Evolutionary conservation across 768 basidiomycete genomes (phyloP).

Genomic region (Sistotremastrum niveocremeum): DNA sequence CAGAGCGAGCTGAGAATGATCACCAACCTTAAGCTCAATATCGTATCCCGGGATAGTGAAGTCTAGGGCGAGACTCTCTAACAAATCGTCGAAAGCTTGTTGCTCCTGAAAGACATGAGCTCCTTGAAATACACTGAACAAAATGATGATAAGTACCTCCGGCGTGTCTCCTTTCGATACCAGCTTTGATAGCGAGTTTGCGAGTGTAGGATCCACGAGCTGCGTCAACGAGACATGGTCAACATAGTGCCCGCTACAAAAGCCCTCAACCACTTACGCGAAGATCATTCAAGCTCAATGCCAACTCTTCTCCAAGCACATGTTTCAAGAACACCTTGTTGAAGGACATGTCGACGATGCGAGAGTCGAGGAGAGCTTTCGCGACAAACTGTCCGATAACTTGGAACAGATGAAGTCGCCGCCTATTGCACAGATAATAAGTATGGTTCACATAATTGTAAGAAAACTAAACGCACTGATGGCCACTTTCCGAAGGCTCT

Average conservation of each 20-base stretch:
- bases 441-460: conserved; percentile 2
- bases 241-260: neutral
- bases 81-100: conserved; percentile 22
- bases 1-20: neutral
- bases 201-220: conserved; percentile 77
- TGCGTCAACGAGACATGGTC: conserved; percentile 17
- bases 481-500: conserved; percentile 58
- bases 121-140: conserved; percentile 2
- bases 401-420: conserved; percentile 62
- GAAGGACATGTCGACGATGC: conserved; percentile 91
- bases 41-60: conserved; percentile 96
- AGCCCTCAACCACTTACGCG: conserved; percentile 36
- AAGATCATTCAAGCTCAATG: conserved; percentile 69
- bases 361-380: conserved; percentile 91
- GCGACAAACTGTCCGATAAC: conserved; percentile 94
- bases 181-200: conserved; percentile 72
- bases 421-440: conserved; percentile 39
- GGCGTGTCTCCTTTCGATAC: conserved; percentile 31
- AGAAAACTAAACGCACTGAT: conserved; percentile 39
- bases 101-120: conserved; percentile 42
- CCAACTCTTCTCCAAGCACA: conserved; percentile 76
- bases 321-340: conserved; percentile 93
- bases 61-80: conserved; percentile 87
- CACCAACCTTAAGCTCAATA: conserved; percentile 71
- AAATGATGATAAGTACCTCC: conserved; percentile 13